Percentiles rank a stretch among this genome's conserved stretches.
Conservation (phyloP, 2,329 filamentous ascomycete species). For the Penicillium brevicompactum region DNA sequence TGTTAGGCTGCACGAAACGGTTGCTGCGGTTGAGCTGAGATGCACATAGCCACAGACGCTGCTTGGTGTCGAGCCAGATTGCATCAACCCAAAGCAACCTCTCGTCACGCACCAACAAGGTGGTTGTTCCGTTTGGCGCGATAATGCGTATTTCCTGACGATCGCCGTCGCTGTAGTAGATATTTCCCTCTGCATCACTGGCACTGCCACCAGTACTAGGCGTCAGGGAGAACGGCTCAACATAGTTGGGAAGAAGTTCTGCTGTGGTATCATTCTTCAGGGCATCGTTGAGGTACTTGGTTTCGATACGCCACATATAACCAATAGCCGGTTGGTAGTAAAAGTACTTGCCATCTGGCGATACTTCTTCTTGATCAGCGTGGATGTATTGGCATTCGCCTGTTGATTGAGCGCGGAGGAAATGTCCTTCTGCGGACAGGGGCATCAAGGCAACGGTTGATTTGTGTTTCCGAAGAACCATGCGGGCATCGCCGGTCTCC, state of each 20-base stretch:
- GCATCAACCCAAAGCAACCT: constrained; percentile 7
- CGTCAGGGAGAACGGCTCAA: constrained; percentile 33
- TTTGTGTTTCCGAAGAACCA: background rate
- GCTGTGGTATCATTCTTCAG: constrained; percentile 26
- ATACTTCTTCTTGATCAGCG: constrained; percentile 40
- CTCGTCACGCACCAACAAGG: background rate
- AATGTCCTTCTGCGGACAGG: background rate
- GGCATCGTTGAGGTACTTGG: constrained; percentile 23
- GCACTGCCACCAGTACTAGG: constrained; percentile 42
- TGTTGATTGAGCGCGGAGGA: background rate
- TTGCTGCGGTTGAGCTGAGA: constrained; percentile 3
- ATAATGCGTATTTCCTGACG: constrained; percentile 1
- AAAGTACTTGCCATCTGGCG: constrained; percentile 36
- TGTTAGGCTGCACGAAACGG: background rate
- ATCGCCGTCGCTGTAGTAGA: constrained; percentile 36
- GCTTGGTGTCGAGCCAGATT: constrained; percentile 4
- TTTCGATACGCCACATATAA: constrained; percentile 38
- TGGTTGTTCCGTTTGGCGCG: background rate
- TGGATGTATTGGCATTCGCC: background rate
- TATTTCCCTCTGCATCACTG: constrained; percentile 41
- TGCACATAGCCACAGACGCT: constrained; percentile 5
- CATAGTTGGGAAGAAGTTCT: constrained; percentile 8
- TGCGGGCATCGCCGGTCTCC: background rate
- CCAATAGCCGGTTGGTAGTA: constrained; percentile 44
- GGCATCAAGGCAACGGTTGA: background rate